Evolutionary conservation across 2,329 filamentous ascomycete species (phyloP), one percentile per base, ranked within the genome.

Genomic region (Sclerotinia borealis): DNA sequence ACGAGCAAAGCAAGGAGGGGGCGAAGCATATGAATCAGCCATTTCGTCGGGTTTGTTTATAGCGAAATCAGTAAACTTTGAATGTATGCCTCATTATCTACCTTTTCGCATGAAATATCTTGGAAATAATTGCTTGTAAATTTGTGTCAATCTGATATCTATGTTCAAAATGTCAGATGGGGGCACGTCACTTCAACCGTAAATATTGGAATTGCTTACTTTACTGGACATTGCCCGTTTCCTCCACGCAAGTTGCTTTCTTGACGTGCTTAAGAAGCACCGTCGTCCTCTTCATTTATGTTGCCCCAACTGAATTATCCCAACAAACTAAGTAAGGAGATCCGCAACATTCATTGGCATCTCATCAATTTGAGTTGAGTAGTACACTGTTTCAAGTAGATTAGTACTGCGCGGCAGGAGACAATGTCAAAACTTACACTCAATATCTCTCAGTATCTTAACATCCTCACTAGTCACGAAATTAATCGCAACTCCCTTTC

Each of bases 401-500:
- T 58, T 34, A 58, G 54, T 8, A 17, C n/a, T 34, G 39, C 39
- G 27, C 29, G 29, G 27, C 15, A 13, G 19, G 43, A n/a, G 9
- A 34, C n/a, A 3, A 29, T 47, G n/a, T 41, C 34, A 2, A 61
- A 39, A 82, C 87, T 78, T 80, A 93, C 89, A 80, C 81, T 99
- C 95, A 73, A 99, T 99, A 76, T 99, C 95, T 70, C 95, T 87
- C 73, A 99, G 83, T 75, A 99, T 99, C 75, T 95, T 90, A 65
- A 99, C 95, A 76, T 99, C 95, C 72, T 99, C 95, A 74, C 91
- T 96, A 3, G 95, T 99, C 69, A 99, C 95, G 75, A 99, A 99
- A 82, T 99, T 99, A 83, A 99, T 99, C 43, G 95, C 95, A 69
- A 99, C 95, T 84, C 95, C 95, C 82, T 99, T 99, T 73, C 95